These are phyloP conservation scores for Peronospora belbahrii DNA, from an alignment of 352 stramenopile species.

Conservation along the genomic window DNA sequence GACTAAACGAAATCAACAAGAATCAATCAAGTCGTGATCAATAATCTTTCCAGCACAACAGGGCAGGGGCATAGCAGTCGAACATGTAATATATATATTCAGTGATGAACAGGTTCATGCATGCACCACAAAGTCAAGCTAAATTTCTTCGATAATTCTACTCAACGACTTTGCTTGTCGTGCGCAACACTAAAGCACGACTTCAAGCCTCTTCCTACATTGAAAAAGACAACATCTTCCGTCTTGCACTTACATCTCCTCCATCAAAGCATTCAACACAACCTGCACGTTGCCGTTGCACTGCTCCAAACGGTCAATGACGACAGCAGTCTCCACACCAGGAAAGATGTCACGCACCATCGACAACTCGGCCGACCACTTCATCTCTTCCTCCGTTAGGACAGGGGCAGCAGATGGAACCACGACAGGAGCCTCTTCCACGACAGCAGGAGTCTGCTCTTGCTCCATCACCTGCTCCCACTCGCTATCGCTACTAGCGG, in stretches of 20 bases:
- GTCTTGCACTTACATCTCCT: slow-evolving; percentile 49
- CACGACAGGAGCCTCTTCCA: slow-evolving; percentile 32
- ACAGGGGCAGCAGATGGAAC: slow-evolving; percentile 28
- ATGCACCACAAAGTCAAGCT: neutral
- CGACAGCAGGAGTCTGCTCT: slow-evolving; percentile 18
- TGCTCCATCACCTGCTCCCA: slow-evolving; percentile 60
- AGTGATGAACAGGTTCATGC: slow-evolving; percentile 1
- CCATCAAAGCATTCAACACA: slow-evolving; percentile 76
- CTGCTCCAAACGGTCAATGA: slow-evolving; percentile 67
- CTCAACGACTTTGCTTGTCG: slow-evolving; percentile 3
- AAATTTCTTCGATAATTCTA: slow-evolving; percentile 9
- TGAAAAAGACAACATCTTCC: slow-evolving; percentile 5
- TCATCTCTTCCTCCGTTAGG: slow-evolving; percentile 60
- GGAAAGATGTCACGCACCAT: slow-evolving; percentile 78
- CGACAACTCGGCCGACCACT: slow-evolving; percentile 63
- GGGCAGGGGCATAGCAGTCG: too few species aligned
- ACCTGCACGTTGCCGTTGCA: slow-evolving; percentile 78
- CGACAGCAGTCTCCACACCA: slow-evolving; percentile 29
- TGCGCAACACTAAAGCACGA: slow-evolving; percentile 14
- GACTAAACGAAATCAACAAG: too few species aligned
- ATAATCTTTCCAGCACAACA: too few species aligned
- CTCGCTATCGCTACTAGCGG: slow-evolving; percentile 42
- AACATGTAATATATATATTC: slow-evolving; percentile 25
- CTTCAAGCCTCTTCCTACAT: slow-evolving; percentile 18
- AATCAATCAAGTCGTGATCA: too few species aligned